Base-by-base conservation (phyloP, 495 filamentous ascomycete species). In the Aspergillus cristatus region DNA sequence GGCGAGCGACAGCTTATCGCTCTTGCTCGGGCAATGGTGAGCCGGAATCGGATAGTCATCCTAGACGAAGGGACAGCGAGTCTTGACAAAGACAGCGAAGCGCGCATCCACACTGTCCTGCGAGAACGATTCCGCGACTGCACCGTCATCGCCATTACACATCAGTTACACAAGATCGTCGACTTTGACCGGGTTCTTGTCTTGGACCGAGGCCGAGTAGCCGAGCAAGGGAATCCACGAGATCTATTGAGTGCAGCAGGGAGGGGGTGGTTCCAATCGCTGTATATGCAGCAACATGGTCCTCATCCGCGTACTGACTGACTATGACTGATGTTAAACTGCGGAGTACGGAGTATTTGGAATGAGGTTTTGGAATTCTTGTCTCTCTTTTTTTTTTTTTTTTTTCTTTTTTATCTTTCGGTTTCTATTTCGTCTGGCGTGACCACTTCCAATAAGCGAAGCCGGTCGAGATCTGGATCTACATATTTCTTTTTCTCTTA, bases 1-100 rank as follows among this genome's bases (percentile, higher is more conserved):
- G 87, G 87, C 17, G 87, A 95, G 53, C 74, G 78, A 6, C 87
- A 95, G 62, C 78, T 95, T 12, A 69, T 94, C 33, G 91, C 83
- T 48, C 75, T 95, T 10, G 88, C 88, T 2, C 77, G 87, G 11
- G 88, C 87, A 0, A 63, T 94, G 38, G 74, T 95, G 43, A 86
- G 79, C 55, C 63, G 71, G 14, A 82, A 86, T 0, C 84, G 51
- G 18, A 51, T 94, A 11, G 59, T 93, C 3, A 74, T 94, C 38
- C 86, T 91, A 79, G 87, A 94, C 55, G 87, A 94, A 63, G 87
- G 87, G 10, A 94, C 87, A 8, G 84, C 86, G 1, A 87, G 67
- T 40, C 82, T 90, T 34, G 65, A 81, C 13, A 70, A 79, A 40
- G 78, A 79, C 48, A 34, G 26, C 14, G 15, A 63, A 55, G 6